These are phyloP conservation scores for Yarrowia keelungensis DNA, from an alignment of 805 yeast species.

Conservation along the genomic window DNA sequence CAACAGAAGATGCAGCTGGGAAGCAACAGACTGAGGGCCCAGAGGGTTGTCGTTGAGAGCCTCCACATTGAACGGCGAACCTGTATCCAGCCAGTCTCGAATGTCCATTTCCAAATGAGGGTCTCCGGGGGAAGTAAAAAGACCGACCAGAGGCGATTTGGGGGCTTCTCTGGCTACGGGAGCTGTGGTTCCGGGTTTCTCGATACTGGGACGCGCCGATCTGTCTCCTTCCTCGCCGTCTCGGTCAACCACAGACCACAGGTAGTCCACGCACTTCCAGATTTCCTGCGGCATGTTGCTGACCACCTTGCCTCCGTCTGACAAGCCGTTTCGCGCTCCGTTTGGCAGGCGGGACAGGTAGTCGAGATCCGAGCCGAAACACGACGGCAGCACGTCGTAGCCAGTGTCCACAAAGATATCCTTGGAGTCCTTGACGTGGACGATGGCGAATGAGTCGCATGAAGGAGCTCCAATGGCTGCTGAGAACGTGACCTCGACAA, in stretches of 20 bases:
- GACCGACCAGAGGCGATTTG: conserved; percentile 36
- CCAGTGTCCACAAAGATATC: conserved; percentile 48
- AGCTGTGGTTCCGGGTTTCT: conserved; percentile 42
- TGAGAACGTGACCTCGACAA: conserved; percentile 23
- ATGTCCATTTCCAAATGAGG: conserved; percentile 46
- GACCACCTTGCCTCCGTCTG: conserved; percentile 38
- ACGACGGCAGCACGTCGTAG: conserved; percentile 47
- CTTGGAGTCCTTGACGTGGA: conserved; percentile 48
- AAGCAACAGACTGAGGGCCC: conserved; percentile 55
- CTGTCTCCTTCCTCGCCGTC: conserved; percentile 41
- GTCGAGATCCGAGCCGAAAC: conserved; percentile 49
- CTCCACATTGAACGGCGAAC: conserved; percentile 47
- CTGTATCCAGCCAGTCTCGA: conserved; percentile 51
- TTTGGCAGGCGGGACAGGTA: conserved; percentile 43
- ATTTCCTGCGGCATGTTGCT: conserved; percentile 50
- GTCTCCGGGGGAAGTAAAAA: conserved; percentile 42
- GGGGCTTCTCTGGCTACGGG: neutral
- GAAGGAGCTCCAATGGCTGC: conserved; percentile 20
- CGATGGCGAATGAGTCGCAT: conserved; percentile 41
- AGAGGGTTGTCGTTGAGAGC: conserved; percentile 47
- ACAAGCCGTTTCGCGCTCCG: conserved; percentile 43
- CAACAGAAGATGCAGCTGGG: conserved; percentile 47
- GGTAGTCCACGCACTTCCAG: conserved; percentile 50
- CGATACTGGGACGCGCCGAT: conserved; percentile 41
- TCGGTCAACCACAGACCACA: conserved; percentile 45